A percentile compares a stretch with the other conserved stretches of the same genome.
These are phyloP conservation scores for Rhinocladiella similis DNA, from an alignment of 2,329 filamentous ascomycete genomes.

Conservation along the genomic window DNA sequence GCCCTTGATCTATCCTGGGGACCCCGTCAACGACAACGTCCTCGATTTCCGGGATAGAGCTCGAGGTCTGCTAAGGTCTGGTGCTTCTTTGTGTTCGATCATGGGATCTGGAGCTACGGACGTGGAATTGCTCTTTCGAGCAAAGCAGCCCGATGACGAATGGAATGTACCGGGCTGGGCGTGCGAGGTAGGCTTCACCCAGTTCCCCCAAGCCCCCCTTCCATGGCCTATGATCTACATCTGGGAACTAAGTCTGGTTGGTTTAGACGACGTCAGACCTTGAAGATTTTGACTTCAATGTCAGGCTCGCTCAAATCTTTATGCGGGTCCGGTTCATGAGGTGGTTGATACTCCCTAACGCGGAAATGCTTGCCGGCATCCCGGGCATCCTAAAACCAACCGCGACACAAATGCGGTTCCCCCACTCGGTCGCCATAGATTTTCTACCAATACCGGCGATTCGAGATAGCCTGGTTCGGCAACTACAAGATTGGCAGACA, in stretches of 20 bases:
- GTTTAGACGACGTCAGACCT: background rate
- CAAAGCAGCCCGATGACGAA: background rate
- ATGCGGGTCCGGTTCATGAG: slow-evolving; percentile 2
- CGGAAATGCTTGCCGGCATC: background rate
- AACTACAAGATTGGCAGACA: background rate
- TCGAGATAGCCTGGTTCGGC: background rate
- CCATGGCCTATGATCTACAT: background rate
- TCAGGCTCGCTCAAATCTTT: background rate
- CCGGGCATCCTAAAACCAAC: slow-evolving; percentile 2
- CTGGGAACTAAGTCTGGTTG: background rate
- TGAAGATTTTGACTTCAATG: background rate
- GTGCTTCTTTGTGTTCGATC: background rate
- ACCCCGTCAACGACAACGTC: background rate
- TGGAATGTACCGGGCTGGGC: background rate
- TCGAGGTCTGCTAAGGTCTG: background rate
- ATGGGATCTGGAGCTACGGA: background rate
- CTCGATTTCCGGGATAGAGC: background rate
- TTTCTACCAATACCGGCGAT: background rate
- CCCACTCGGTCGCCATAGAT: slow-evolving; percentile 1
- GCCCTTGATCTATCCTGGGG: background rate
- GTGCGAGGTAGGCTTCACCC: background rate
- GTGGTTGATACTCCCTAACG: background rate
- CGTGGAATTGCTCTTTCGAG: background rate
- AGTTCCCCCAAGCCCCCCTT: background rate
- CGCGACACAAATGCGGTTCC: background rate